Percentiles rank a stretch among this genome's conserved stretches.
phyloP scores from a whole-genome alignment of 768 basidiomycete species.

The Rhizopogon salebrosus region DNA sequence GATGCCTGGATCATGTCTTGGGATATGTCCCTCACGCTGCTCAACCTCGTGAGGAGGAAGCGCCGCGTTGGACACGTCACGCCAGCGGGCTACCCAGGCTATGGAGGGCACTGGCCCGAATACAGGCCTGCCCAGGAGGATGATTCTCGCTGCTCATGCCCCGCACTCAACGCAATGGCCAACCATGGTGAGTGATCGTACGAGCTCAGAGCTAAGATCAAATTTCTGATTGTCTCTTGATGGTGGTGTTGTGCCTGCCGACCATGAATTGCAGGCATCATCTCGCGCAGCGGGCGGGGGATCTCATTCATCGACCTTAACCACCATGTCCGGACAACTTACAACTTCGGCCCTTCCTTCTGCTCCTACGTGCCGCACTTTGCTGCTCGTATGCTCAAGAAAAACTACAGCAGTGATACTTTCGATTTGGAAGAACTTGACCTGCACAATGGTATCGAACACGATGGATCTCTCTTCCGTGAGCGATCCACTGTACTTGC shows the following conservation, averaged over 20 bases:
- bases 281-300: constrained; percentile 62
- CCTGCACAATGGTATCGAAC: constrained; percentile 58
- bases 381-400: constrained; percentile 53
- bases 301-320: constrained; percentile 54
- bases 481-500: background rate
- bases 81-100: constrained; percentile 49
- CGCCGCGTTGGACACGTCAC: constrained; percentile 47
- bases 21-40: constrained; percentile 46
- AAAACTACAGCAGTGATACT: constrained; percentile 48
- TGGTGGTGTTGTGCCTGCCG: background rate
- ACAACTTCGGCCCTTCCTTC: constrained; percentile 68
- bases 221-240: background rate
- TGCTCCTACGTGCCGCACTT: constrained; percentile 60
- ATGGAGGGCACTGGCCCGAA: constrained; percentile 68
- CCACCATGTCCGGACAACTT: constrained; percentile 45
- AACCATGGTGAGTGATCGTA: constrained; percentile 61
- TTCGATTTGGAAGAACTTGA: constrained; percentile 65
- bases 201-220: background rate
- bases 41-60: constrained; percentile 48
- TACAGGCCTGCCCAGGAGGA: constrained; percentile 51
- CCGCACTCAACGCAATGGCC: constrained; percentile 75
- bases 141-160: constrained; percentile 71
- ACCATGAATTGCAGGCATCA: constrained; percentile 26
- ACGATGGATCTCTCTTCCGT: constrained; percentile 31
- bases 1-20: constrained; percentile 33